phyloP scores from a whole-genome alignment of 768 basidiomycete genomes.

The Agaricus sinodeliciosus region DNA sequence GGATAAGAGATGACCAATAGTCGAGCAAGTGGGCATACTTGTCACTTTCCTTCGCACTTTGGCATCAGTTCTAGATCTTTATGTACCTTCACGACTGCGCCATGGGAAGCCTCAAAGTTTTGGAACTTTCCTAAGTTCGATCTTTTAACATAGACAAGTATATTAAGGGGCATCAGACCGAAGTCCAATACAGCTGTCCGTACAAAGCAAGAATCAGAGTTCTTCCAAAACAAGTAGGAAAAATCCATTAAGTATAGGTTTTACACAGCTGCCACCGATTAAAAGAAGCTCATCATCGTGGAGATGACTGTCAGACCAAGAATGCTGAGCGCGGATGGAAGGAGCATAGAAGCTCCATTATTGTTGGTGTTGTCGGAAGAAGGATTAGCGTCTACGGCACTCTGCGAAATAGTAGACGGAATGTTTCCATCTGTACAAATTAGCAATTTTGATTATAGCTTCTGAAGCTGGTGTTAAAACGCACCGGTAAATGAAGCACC shows the following conservation, averaged over 20 bases:
- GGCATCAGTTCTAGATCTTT: no score
- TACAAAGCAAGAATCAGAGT: background rate
- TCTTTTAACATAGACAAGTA: background rate
- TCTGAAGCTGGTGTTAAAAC: constrained; percentile 13
- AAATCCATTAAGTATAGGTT: background rate
- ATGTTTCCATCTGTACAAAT: constrained; percentile 27
- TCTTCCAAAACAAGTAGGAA: background rate
- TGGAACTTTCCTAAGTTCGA: no score
- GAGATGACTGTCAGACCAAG: constrained; percentile 8
- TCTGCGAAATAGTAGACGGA: constrained; percentile 29
- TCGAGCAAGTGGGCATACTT: no score
- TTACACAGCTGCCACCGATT: background rate
- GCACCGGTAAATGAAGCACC: constrained; percentile 48
- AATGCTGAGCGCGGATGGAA: constrained; percentile 4
- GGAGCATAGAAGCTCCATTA: background rate
- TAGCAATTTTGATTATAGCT: background rate
- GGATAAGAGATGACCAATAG: no score
- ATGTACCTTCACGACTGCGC: no score
- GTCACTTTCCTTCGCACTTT: no score
- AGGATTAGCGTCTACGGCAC: constrained; percentile 13
- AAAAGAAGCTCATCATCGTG: constrained; percentile 3
- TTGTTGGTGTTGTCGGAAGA: background rate
- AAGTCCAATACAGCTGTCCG: background rate
- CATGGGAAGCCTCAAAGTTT: no score
- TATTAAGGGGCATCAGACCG: background rate